phyloP scores from a whole-genome alignment of 2,329 filamentous ascomycete genomes.

The Fusarium stilboides region DNA sequence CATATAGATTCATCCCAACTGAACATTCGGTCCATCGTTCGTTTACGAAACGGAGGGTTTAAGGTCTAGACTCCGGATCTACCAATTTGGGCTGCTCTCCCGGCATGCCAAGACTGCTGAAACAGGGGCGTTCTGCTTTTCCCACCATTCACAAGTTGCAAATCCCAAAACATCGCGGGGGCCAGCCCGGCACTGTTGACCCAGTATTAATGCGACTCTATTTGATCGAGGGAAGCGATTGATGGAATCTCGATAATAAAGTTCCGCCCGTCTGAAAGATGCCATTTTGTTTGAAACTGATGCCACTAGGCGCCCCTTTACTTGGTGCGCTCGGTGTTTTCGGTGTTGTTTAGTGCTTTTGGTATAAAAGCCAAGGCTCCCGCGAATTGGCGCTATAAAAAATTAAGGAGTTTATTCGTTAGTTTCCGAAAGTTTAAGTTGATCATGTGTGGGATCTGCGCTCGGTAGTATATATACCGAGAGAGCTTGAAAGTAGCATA shows the following conservation, averaged over 20 bases:
- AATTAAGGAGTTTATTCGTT: slow-evolving; percentile 1
- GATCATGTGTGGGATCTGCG: not conserved
- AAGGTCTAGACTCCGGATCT: slow-evolving; percentile 29
- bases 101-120: slow-evolving; percentile 3
- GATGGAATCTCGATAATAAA: slow-evolving; percentile 26
- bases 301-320: slow-evolving; percentile 10
- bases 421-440: not conserved
- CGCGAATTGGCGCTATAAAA: not conserved
- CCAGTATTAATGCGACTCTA: not conserved
- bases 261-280: not conserved
- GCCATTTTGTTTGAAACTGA: not conserved
- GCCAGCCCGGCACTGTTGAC: slow-evolving; percentile 15
- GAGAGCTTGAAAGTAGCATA: not conserved
- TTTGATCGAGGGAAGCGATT: slow-evolving; percentile 16
- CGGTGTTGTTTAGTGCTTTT: not conserved
- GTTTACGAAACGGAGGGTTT: slow-evolving; percentile 21
- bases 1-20: slow-evolving; percentile 2
- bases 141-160: slow-evolving; percentile 25
- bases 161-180: not conserved
- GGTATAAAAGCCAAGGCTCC: not conserved
- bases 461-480: slow-evolving; percentile 16
- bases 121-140: slow-evolving; percentile 29
- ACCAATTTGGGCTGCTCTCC: slow-evolving; percentile 25
- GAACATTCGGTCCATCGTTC: slow-evolving; percentile 13
- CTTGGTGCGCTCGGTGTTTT: not conserved